Evolutionary conservation across 176 grass and related monocot genomes (phyloP).

Genomic region (Saccharum officinarum): DNA sequence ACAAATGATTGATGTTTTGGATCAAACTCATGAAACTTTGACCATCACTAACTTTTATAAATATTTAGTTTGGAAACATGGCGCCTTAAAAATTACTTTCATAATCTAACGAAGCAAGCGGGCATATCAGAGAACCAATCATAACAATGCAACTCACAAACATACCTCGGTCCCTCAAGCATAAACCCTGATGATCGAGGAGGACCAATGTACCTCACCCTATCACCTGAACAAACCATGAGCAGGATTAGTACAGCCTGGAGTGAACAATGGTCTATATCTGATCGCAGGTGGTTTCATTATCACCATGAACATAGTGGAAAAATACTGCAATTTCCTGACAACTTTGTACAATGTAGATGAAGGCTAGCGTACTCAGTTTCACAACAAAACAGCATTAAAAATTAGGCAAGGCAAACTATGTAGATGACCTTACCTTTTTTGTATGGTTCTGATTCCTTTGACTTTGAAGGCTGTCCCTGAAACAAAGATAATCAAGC

Average conservation of each 20-base stretch:
- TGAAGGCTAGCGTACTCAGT: constrained; percentile 16
- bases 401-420: background rate
- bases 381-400: background rate
- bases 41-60: background rate
- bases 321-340: background rate
- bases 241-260: constrained; percentile 26
- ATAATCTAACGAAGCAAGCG: background rate
- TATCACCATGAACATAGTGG: constrained; percentile 20
- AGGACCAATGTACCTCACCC: constrained; percentile 79
- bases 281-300: constrained; percentile 19
- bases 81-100: background rate
- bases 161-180: constrained; percentile 55
- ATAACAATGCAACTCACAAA: constrained; percentile 15
- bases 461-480: constrained; percentile 81
- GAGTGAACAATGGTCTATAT: constrained; percentile 26
- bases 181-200: constrained; percentile 26
- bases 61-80: background rate
- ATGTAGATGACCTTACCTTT: constrained; percentile 41
- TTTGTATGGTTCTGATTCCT: constrained; percentile 67
- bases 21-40: background rate
- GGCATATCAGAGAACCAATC: background rate
- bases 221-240: constrained; percentile 74
- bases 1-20: background rate
- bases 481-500: constrained; percentile 39
- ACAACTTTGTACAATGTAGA: background rate